phyloP scores from a whole-genome alignment of 139 green algal species.

The Chlamydomonas schloesseri region DNA sequence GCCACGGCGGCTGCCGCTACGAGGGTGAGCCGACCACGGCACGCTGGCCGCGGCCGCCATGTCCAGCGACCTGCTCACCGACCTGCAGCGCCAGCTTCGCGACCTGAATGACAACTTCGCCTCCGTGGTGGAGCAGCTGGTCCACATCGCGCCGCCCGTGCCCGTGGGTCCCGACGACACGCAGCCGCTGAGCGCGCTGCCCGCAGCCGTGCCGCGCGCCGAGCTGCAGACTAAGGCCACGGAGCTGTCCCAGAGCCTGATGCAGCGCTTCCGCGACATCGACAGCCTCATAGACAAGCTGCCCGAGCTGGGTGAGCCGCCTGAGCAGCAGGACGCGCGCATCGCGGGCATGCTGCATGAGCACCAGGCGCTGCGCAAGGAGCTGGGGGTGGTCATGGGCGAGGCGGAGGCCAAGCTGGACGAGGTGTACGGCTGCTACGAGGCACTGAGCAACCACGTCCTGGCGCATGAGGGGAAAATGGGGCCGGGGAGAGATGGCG shows the following conservation, averaged over 20 bases:
- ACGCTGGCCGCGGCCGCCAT: background rate
- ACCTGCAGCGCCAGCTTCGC: constrained; percentile 19
- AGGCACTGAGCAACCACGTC: background rate
- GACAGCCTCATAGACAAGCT: constrained; percentile 27
- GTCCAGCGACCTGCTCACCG: constrained; percentile 34
- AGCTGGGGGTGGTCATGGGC: constrained; percentile 12
- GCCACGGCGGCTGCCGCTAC: too few relatives aligned
- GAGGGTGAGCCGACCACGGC: too few relatives aligned
- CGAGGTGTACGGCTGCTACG: constrained; percentile 32
- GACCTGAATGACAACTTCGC: constrained; percentile 43
- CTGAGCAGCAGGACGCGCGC: constrained; percentile 21
- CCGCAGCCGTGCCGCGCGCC: background rate
- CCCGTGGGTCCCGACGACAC: background rate
- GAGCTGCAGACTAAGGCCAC: constrained; percentile 26
- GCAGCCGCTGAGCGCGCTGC: background rate
- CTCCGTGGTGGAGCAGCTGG: constrained; percentile 22
- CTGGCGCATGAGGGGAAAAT: constrained; percentile 9
- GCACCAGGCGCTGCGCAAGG: constrained; percentile 30
- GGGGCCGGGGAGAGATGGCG: background rate
- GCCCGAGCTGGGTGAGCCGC: constrained; percentile 21
- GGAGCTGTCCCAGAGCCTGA: constrained; percentile 2
- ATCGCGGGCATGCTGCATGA: constrained; percentile 2
- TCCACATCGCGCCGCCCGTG: background rate
- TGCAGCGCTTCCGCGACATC: constrained; percentile 38
- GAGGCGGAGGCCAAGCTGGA: constrained; percentile 36